phyloP scores from a whole-genome alignment of 2,329 filamentous ascomycete genomes.

The Diaporthe aspalathi region DNA sequence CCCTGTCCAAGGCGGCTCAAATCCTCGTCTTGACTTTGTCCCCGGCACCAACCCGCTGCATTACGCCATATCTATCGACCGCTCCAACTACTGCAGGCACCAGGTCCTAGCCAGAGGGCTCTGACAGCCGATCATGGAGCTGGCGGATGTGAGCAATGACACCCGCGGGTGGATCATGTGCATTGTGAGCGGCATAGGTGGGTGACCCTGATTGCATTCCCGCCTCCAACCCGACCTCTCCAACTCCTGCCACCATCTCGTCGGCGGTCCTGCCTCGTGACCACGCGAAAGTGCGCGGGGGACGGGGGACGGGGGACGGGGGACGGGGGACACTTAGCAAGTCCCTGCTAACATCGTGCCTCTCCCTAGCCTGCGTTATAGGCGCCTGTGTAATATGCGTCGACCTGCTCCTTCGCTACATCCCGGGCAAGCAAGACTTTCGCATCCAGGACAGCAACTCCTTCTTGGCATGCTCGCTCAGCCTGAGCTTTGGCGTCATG shows the following conservation, averaged over 20 bases:
- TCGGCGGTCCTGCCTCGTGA: slow-evolving; percentile 3
- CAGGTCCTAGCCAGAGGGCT: slow-evolving; percentile 36
- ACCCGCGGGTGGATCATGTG: slow-evolving; percentile 94
- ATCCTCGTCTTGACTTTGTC: background rate
- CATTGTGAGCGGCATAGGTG: slow-evolving; percentile 80
- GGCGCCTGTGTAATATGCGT: slow-evolving; percentile 89
- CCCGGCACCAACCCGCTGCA: slow-evolving; percentile 3
- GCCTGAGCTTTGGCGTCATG: slow-evolving; percentile 96
- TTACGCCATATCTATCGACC: slow-evolving; percentile 14
- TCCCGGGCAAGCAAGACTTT: slow-evolving; percentile 82
- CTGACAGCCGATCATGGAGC: slow-evolving; percentile 52
- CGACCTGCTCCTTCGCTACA: slow-evolving; percentile 78
- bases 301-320: too few relatives aligned
- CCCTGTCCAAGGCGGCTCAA: background rate
- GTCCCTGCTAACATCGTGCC: slow-evolving; percentile 15
- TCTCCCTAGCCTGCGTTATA: slow-evolving; percentile 68
- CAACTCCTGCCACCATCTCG: slow-evolving; percentile 9
- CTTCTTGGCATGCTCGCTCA: slow-evolving; percentile 89
- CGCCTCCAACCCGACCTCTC: background rate
- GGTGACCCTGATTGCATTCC: slow-evolving; percentile 46
- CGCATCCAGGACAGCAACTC: slow-evolving; percentile 88
- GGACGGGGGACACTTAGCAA: background rate
- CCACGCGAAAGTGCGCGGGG: too few relatives aligned
- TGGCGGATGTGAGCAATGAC: slow-evolving; percentile 74
- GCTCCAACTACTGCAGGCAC: slow-evolving; percentile 38